Conservation (phyloP, 495 filamentous ascomycete genomes). For the Tuber aestivum region DNA sequence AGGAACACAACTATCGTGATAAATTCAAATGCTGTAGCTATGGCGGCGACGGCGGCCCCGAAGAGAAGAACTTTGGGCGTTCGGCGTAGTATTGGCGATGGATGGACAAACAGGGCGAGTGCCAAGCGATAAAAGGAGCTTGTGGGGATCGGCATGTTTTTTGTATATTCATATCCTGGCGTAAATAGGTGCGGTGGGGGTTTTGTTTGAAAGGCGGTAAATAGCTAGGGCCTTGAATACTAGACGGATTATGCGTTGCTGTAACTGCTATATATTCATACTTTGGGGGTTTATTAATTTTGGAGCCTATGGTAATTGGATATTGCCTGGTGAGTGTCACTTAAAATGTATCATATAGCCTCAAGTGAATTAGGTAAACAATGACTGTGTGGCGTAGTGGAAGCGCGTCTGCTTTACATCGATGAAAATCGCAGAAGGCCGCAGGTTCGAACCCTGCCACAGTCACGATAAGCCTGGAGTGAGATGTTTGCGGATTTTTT, state of each 20-base stretch:
- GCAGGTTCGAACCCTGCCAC: slow-evolving; percentile 41
- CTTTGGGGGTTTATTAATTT: background rate
- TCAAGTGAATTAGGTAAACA: background rate
- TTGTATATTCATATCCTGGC: slow-evolving; percentile 11
- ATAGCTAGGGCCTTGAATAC: background rate
- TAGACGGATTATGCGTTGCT: background rate
- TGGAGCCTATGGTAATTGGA: background rate
- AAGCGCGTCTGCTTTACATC: slow-evolving; percentile 39
- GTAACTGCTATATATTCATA: background rate
- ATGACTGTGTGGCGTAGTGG: slow-evolving; percentile 40
- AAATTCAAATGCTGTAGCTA: slow-evolving; percentile 5
- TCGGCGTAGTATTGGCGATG: slow-evolving; percentile 44
- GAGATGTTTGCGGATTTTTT: background rate
- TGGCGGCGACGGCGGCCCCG: background rate
- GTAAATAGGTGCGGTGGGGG: background rate
- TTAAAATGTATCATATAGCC: background rate
- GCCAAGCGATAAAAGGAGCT: slow-evolving; percentile 17
- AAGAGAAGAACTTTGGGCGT: slow-evolving; percentile 43
- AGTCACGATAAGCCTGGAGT: slow-evolving; percentile 9
- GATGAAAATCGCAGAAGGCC: slow-evolving; percentile 26
- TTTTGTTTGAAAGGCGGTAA: background rate
- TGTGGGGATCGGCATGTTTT: background rate
- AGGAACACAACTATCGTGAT: slow-evolving; percentile 23
- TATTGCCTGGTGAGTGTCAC: background rate
- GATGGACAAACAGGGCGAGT: slow-evolving; percentile 42